These are phyloP conservation scores for Melampsora americana DNA, from an alignment of 1,284 basidiomycete species.

Conservation along the genomic window DNA sequence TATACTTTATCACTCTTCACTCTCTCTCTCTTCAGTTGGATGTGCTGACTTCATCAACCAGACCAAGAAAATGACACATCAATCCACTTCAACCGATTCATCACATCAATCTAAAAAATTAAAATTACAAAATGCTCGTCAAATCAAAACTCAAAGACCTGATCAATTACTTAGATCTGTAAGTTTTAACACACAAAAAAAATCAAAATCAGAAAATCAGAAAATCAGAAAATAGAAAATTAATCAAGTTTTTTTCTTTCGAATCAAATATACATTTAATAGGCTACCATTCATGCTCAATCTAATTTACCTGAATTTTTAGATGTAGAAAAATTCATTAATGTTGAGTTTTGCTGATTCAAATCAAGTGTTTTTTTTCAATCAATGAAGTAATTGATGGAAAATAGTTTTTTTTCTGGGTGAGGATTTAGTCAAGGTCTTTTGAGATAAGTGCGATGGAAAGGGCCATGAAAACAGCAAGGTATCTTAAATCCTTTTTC, in stretches of 20 bases:
- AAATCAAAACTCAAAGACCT: slow-evolving; percentile 14
- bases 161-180: slow-evolving; percentile 11
- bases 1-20: no score
- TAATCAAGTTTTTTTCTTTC: no score
- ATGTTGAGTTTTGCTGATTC: slow-evolving; percentile 60
- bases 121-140: slow-evolving; percentile 29
- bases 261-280: no score
- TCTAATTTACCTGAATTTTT: slow-evolving; percentile 65
- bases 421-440: slow-evolving; percentile 65
- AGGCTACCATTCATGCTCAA: not conserved
- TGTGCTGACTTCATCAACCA: no score
- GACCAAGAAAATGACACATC: no score
- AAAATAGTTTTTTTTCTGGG: slow-evolving; percentile 22
- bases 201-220: no score
- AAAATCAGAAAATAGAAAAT: no score
- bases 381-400: no score
- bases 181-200: not conserved
- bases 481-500: slow-evolving; percentile 59
- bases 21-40: no score
- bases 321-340: slow-evolving; percentile 79
- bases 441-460: slow-evolving; percentile 87
- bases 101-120: slow-evolving; percentile 8
- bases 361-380: no score
- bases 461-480: slow-evolving; percentile 71
- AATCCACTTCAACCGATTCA: no score